phyloP scores from a whole-genome alignment of 169 alveolate species.

The Cryptosporidium viatorum region DNA sequence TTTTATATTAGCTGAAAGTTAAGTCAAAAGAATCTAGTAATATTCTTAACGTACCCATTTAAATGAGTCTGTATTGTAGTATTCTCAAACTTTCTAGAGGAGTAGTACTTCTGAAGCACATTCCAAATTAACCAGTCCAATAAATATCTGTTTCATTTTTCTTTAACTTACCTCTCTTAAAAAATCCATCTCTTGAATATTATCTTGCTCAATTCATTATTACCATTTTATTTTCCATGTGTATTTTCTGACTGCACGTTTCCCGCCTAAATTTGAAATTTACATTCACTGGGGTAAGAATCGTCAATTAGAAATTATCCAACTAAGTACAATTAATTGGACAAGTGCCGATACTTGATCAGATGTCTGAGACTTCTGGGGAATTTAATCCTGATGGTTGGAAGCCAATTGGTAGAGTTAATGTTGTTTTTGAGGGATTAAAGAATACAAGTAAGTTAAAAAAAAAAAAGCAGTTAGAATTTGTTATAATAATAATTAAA shows the following conservation, averaged over 20 bases:
- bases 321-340: not conserved
- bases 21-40: not conserved
- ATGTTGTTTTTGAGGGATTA: conserved; percentile 43
- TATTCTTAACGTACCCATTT: conserved; percentile 49
- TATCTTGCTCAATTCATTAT: not conserved
- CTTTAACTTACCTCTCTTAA: conserved; percentile 36
- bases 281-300: not conserved
- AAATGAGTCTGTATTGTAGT: conserved; percentile 55
- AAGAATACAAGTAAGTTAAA: conserved; percentile 35
- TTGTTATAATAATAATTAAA: no score
- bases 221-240: not conserved
- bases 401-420: not conserved
- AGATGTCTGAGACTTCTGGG: not conserved
- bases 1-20: not conserved
- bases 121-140: not conserved
- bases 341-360: not conserved
- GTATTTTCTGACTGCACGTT: not conserved
- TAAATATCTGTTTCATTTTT: no score
- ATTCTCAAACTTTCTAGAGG: conserved; percentile 11
- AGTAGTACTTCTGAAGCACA: conserved; percentile 28
- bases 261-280: not conserved
- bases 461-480: not conserved
- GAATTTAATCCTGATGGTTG: not conserved
- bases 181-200: not conserved
- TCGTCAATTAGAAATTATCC: not conserved